phyloP scores from a whole-genome alignment of 176 grass and related monocot species.

The Hsuehochloa calcarea region DNA sequence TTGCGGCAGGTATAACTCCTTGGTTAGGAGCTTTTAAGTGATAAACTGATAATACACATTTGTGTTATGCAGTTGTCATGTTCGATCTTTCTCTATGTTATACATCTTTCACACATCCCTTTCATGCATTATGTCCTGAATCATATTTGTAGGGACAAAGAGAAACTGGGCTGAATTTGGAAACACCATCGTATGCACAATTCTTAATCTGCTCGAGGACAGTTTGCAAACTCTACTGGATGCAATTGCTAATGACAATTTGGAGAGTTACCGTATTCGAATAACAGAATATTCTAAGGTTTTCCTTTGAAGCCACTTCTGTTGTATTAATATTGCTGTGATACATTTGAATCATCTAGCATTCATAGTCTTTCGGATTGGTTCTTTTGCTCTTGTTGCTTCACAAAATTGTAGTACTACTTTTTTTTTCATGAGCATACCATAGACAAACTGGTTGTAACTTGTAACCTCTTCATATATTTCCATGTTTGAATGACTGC shows the following conservation, averaged over 20 bases:
- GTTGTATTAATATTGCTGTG: neutral
- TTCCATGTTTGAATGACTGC: constrained; percentile 5
- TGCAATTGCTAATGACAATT: constrained; percentile 30
- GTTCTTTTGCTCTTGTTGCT: neutral
- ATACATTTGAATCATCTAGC: constrained; percentile 13
- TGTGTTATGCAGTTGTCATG: neutral
- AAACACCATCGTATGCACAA: constrained; percentile 14
- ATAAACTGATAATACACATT: neutral
- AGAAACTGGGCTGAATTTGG: constrained; percentile 37
- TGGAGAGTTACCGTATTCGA: constrained; percentile 50
- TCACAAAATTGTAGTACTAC: neutral
- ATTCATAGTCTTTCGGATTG: neutral
- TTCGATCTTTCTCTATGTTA: neutral
- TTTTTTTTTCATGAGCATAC: neutral
- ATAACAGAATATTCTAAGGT: constrained; percentile 68
- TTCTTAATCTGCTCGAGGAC: constrained; percentile 52
- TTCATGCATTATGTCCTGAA: neutral
- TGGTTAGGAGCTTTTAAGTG: neutral
- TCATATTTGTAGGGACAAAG: constrained; percentile 42
- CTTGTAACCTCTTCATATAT: neutral
- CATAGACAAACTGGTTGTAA: neutral
- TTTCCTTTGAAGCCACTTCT: constrained; percentile 10
- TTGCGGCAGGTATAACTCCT: constrained; percentile 45
- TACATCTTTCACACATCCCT: neutral
- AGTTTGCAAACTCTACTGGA: constrained; percentile 34